phyloP scores from a whole-genome alignment of 805 yeast genomes.

The Pichia manshurica region DNA sequence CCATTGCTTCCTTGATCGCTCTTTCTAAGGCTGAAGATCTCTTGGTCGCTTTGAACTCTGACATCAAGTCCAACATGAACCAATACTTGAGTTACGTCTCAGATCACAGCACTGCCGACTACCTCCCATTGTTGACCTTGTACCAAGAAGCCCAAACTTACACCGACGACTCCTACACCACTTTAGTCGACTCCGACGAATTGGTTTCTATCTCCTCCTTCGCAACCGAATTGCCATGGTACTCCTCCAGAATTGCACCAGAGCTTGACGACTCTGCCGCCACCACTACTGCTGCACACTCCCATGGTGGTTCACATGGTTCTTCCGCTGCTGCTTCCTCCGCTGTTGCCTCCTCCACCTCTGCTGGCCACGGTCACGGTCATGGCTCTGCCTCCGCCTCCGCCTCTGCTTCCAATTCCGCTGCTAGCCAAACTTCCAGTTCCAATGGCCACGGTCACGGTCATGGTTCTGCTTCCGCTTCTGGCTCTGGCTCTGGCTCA shows the following conservation, averaged over 20 bases:
- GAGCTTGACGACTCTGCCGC: constrained; percentile 17
- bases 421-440: too few species aligned
- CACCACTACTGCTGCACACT: constrained; percentile 5
- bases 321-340: constrained; percentile 7
- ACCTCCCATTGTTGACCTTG: constrained; percentile 30
- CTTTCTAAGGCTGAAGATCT: constrained; percentile 23
- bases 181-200: constrained; percentile 27
- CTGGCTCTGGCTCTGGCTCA: not conserved
- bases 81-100: constrained; percentile 32
- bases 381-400: constrained; percentile 7
- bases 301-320: not conserved
- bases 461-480: not conserved
- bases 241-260: constrained; percentile 26
- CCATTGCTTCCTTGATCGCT: constrained; percentile 21
- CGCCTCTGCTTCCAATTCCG: constrained; percentile 5
- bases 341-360: constrained; percentile 7
- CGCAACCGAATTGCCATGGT: constrained; percentile 33
- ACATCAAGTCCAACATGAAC: constrained; percentile 28
- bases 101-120: constrained; percentile 25
- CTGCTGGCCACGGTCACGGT: constrained; percentile 4
- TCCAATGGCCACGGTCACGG: constrained; percentile 4
- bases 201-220: constrained; percentile 20
- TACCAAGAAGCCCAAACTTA: constrained; percentile 33
- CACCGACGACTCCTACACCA: constrained; percentile 41
- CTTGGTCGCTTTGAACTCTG: constrained; percentile 35